These are phyloP conservation scores for Leccinum disarticulatum DNA, from an alignment of 768 basidiomycete genomes.

Conservation along the genomic window DNA sequence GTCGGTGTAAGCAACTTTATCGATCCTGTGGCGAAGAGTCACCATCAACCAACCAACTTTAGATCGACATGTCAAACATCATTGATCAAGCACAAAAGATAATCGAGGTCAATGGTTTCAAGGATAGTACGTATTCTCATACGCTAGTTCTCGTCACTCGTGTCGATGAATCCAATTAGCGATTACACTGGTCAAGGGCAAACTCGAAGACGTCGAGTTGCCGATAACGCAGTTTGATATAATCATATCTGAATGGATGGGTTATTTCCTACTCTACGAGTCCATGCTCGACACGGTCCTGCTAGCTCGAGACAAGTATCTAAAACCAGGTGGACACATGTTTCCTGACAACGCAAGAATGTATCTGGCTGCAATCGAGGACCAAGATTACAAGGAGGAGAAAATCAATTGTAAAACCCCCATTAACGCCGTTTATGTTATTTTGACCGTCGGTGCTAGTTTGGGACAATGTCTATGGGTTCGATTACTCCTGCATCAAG, in stretches of 20 bases:
- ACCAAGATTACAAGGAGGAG: slow-evolving; percentile 99
- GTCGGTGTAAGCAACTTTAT: slow-evolving; percentile 67
- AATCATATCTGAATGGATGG: slow-evolving; percentile 99
- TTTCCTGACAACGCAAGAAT: slow-evolving; percentile 95
- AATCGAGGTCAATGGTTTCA: slow-evolving; percentile 93
- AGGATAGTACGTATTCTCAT: slow-evolving; percentile 69
- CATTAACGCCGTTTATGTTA: not conserved
- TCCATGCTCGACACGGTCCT: slow-evolving; percentile 99
- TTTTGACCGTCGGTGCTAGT: slow-evolving; percentile 47
- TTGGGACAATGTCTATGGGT: slow-evolving; percentile 99
- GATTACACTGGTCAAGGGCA: slow-evolving; percentile 96
- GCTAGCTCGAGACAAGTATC: slow-evolving; percentile 93
- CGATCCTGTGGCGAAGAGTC: slow-evolving; percentile 9
- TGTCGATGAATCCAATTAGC: slow-evolving; percentile 41
- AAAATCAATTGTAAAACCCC: slow-evolving; percentile 86
- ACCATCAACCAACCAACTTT: slow-evolving; percentile 11
- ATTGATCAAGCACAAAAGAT: slow-evolving; percentile 99
- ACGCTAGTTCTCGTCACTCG: slow-evolving; percentile 2
- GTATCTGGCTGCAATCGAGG: slow-evolving; percentile 96
- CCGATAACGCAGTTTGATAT: slow-evolving; percentile 95
- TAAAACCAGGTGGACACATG: slow-evolving; percentile 86
- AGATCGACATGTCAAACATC: slow-evolving; percentile 99
- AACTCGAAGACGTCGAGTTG: slow-evolving; percentile 89
- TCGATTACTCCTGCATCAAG: slow-evolving; percentile 99
- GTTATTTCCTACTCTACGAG: slow-evolving; percentile 98